Base-by-base conservation (phyloP, 257 asterid genomes). In the Forsythia viridissima region DNA sequence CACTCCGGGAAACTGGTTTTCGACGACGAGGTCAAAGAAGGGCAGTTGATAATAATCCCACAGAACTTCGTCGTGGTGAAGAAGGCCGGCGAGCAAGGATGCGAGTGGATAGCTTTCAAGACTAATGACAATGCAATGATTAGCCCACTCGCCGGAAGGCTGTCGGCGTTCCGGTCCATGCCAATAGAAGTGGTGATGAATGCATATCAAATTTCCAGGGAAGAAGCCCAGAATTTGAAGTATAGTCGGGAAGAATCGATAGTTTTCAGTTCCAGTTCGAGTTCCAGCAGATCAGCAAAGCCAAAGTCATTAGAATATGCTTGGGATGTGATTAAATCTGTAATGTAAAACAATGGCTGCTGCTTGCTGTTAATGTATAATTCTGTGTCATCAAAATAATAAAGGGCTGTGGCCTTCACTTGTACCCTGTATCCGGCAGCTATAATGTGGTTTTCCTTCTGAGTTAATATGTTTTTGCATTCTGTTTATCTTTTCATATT, bases 21-120 rank as follows among this genome's bases (percentile, higher is more conserved):
- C 71, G 86, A 91, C 74, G 97, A 86, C 39, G 86, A 86, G 52
- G 90, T 90, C 6, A 63, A 81, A 4, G 81, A 83, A 44, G 93
- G 92, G 3, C 94, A 88, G 69, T 21, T 90, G 69, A 69, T 91
- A 4, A 82, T 91, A 13, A 85, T 91, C 36, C 94, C 97, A 21
- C 97, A 91, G 5, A 88, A 90, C 82, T 90, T 63, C 20, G 90
- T 80, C 2, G 82, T 83, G 0, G 15, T 87, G 30, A 90, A 84
- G 81, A 77, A 77, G 79, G 97, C 97, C 0, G 87, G 84, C 16
- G 82, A 76, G 0, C 80, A 88, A 77, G 97, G 97, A 0, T 24
- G 86, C 43, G 94, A 91, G 72, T 91, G 88, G 92, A 82, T 90
- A 59, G 21, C 93, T 0, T 84, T 90, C 88, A 91, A 90, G 85